These are phyloP conservation scores for sorghum (Sorghum bicolor) DNA, from an alignment of 176 grass and related monocot genomes.

Conservation along the genomic window DNA sequence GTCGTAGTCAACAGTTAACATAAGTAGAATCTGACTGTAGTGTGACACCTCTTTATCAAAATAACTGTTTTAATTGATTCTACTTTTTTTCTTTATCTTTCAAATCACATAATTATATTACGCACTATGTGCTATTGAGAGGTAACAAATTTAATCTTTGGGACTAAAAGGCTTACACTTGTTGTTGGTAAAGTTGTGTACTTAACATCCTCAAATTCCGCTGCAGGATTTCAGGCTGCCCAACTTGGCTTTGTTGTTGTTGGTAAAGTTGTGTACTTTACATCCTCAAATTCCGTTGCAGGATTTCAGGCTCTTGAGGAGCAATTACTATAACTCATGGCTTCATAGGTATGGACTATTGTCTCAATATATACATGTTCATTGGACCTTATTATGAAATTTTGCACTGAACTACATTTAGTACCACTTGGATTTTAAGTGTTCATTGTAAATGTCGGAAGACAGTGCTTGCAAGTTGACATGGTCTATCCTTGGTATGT, in stretches of 20 bases:
- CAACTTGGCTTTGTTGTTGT: too few relatives aligned
- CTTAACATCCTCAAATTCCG: conserved; percentile 3
- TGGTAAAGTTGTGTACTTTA: not conserved
- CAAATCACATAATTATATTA: not conserved
- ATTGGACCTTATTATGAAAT: not conserved
- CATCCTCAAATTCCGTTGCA: conserved; percentile 21
- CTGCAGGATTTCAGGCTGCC: conserved; percentile 67
- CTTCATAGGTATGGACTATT: conserved; percentile 64
- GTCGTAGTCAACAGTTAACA: not conserved
- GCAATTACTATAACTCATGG: conserved; percentile 52
- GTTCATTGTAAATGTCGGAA: not conserved
- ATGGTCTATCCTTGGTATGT: not conserved
- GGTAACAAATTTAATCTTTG: not conserved
- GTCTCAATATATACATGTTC: not conserved
- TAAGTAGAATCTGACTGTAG: not conserved
- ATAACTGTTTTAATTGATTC: not conserved
- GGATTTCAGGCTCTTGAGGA: conserved; percentile 74
- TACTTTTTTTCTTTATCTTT: not conserved
- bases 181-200: not conserved
- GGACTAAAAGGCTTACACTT: not conserved
- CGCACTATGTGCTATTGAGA: not conserved
- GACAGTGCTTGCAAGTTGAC: not conserved
- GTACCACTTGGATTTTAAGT: not conserved
- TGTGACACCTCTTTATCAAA: not conserved
- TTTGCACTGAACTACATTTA: not conserved